A percentile compares a stretch with the other conserved stretches of the same genome.
phyloP scores from a whole-genome alignment of 306 rosid genomes.

The Casuarina cunninghamiana region DNA sequence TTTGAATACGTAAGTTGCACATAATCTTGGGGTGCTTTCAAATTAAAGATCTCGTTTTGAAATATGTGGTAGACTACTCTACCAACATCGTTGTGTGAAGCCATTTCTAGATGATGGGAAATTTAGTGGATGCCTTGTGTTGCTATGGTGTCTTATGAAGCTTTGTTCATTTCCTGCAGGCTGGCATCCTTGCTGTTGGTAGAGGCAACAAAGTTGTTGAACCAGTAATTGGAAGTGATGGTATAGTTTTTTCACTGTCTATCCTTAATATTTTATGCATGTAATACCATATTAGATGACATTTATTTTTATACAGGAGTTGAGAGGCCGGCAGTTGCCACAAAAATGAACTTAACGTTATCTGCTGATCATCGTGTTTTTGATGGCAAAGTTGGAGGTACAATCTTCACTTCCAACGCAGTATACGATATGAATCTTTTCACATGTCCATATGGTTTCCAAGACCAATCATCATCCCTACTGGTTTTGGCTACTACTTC shows the following conservation, averaged over 20 bases:
- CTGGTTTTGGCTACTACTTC: neutral
- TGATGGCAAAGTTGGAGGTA: constrained; percentile 97
- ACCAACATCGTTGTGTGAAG: neutral
- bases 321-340: constrained; percentile 72
- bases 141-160: neutral
- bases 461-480: neutral
- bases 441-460: neutral
- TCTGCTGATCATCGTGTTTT: constrained; percentile 95
- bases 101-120: neutral
- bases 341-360: constrained; percentile 75
- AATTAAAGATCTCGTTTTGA: neutral
- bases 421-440: neutral
- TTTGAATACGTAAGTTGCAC: neutral
- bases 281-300: constrained; percentile 29
- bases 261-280: constrained; percentile 11
- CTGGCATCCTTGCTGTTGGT: constrained; percentile 96
- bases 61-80: neutral
- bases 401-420: constrained; percentile 5
- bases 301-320: constrained; percentile 49
- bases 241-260: constrained; percentile 43
- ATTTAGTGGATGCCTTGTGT: neutral
- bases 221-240: constrained; percentile 73
- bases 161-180: constrained; percentile 54
- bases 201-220: constrained; percentile 93
- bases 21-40: neutral